phyloP scores from a whole-genome alignment of 176 grass and related monocot genomes.

The Oryza glaberrima region DNA sequence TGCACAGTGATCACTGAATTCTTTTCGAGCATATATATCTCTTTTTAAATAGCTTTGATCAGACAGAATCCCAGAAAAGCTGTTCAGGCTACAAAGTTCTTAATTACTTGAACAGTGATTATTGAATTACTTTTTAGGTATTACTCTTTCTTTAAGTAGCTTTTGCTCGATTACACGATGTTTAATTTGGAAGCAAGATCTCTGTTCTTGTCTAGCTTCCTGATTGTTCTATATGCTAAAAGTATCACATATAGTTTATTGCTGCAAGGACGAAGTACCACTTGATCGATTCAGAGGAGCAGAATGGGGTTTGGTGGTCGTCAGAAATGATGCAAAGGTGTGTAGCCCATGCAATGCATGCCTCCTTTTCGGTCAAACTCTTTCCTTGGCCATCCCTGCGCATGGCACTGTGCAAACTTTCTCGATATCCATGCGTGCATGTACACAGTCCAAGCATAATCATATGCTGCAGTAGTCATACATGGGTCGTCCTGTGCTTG shows the following conservation, averaged over 20 bases:
- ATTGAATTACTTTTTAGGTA: not conserved
- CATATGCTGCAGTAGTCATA: slow-evolving; percentile 1
- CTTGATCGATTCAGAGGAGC: slow-evolving; percentile 1
- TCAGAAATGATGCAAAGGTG: slow-evolving; percentile 34
- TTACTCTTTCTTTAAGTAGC: not conserved
- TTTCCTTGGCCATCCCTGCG: slow-evolving; percentile 38
- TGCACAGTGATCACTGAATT: not conserved
- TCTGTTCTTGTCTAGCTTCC: not conserved
- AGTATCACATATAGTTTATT: slow-evolving; percentile 3
- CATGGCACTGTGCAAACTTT: slow-evolving; percentile 53
- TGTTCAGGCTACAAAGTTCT: not conserved
- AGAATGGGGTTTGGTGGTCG: slow-evolving; percentile 17
- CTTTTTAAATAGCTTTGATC: no score
- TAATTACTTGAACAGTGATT: slow-evolving; percentile 1
- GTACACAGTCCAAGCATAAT: slow-evolving; percentile 4
- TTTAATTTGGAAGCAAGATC: not conserved
- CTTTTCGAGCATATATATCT: not conserved
- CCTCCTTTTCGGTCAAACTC: slow-evolving; percentile 26
- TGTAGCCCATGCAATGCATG: slow-evolving; percentile 26
- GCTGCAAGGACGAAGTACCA: slow-evolving; percentile 6
- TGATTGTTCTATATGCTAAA: not conserved
- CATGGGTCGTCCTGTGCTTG: not conserved
- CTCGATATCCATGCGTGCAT: slow-evolving; percentile 31
- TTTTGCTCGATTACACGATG: not conserved
- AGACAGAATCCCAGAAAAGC: slow-evolving; percentile 12